phyloP scores from a whole-genome alignment of 2,329 filamentous ascomycete species.

The Botrytis porri region DNA sequence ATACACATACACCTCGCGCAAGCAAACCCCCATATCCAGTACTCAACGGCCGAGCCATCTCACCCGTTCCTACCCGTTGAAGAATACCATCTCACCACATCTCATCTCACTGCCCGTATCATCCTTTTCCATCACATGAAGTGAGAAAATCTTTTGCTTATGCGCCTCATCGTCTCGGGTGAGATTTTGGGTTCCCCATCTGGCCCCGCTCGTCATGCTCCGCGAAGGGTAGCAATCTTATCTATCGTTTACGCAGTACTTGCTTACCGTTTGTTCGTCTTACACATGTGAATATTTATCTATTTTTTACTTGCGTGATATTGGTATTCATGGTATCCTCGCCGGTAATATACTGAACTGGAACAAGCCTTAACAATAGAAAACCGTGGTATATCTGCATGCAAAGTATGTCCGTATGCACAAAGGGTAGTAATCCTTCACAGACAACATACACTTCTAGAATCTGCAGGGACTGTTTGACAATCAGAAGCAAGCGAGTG shows the following conservation, averaged over 20 bases:
- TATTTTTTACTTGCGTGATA: not conserved
- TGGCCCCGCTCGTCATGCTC: not conserved
- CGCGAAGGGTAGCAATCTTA: constrained; percentile 2
- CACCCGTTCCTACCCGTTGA: not conserved
- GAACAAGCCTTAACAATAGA: not conserved
- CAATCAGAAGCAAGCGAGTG: not conserved
- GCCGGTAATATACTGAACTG: not conserved
- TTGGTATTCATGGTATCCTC: not conserved
- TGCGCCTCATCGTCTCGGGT: not conserved
- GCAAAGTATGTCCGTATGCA: not conserved
- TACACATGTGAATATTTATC: not conserved
- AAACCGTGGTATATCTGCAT: not conserved
- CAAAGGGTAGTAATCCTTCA: not conserved
- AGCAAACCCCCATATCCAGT: not conserved
- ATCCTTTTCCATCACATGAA: not conserved
- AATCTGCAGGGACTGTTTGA: not conserved
- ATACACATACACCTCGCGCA: not conserved
- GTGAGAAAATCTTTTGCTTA: not conserved
- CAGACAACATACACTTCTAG: not conserved
- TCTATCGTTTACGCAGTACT: not conserved
- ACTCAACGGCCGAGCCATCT: not conserved
- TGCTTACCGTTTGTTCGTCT: not conserved
- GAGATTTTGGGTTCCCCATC: constrained; percentile 1
- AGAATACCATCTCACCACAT: not conserved
- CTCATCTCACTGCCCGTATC: not conserved